Percentiles rank a stretch among this genome's conserved stretches.
Evolutionary conservation across 2,329 filamentous ascomycete genomes (phyloP).

Genomic region (Diaporthe velutina): DNA sequence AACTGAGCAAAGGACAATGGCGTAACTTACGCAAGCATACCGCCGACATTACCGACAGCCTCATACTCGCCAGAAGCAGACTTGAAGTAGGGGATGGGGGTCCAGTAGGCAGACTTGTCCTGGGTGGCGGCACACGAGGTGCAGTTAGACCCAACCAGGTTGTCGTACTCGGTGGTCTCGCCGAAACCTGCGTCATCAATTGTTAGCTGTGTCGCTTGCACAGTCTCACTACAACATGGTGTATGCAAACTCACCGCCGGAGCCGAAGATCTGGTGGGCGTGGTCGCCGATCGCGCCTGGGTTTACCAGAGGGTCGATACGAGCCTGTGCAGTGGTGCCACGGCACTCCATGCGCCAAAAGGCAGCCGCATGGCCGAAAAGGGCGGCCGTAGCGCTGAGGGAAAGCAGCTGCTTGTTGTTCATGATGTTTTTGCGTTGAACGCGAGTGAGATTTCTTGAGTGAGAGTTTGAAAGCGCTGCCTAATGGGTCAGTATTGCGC

Average conservation of each 20-base stretch:
- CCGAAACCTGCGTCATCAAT: conserved; percentile 69
- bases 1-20: conserved; percentile 16
- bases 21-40: conserved; percentile 83
- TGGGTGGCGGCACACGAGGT: conserved; percentile 84
- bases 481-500: conserved; percentile 14
- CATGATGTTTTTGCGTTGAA: conserved; percentile 32
- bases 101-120: conserved; percentile 93
- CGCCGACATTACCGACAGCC: conserved; percentile 80
- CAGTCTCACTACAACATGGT: neutral
- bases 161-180: conserved; percentile 65
- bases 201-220: conserved; percentile 17
- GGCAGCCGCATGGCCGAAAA: conserved; percentile 60
- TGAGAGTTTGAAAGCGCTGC: neutral
- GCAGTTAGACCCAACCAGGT: conserved; percentile 74
- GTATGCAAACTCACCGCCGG: conserved; percentile 72
- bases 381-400: conserved; percentile 23
- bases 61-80: conserved; percentile 72
- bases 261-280: conserved; percentile 82
- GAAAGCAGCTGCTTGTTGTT: conserved; percentile 31
- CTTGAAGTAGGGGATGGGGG: conserved; percentile 82
- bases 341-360: conserved; percentile 95
- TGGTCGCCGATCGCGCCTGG: conserved; percentile 72
- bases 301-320: conserved; percentile 83
- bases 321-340: conserved; percentile 75
- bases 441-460: neutral